Conservation (phyloP, 2,329 filamentous ascomycete genomes). For the Truncatella angustata region DNA sequence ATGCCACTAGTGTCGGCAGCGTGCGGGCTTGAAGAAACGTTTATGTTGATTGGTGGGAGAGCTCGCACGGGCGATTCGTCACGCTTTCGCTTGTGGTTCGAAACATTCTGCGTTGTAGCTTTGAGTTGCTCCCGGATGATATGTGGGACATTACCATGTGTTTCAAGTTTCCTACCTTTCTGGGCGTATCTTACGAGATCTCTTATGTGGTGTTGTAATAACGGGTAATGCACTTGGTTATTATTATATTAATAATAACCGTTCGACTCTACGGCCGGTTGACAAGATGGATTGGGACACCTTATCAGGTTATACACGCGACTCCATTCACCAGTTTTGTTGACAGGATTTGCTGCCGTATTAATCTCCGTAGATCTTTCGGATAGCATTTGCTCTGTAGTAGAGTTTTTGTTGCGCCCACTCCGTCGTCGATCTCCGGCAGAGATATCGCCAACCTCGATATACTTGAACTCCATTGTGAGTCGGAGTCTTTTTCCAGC, state of each 20-base stretch:
- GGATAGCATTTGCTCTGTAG: background rate
- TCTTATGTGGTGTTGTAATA: background rate
- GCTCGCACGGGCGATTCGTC: background rate
- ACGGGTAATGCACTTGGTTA: background rate
- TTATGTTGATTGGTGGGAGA: background rate
- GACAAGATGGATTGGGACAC: background rate
- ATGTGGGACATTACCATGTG: background rate
- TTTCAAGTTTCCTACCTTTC: background rate
- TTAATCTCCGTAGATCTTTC: background rate
- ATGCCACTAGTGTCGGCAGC: background rate
- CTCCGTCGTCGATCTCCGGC: background rate
- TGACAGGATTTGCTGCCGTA: background rate
- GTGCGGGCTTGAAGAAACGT: background rate
- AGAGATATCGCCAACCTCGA: background rate
- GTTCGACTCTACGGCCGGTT: too few relatives aligned
- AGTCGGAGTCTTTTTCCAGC: background rate
- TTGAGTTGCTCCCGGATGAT: background rate
- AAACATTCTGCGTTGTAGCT: background rate
- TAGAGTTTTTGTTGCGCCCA: background rate
- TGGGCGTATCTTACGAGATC: background rate
- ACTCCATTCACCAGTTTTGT: background rate
- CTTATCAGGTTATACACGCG: background rate
- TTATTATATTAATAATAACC: too few relatives aligned
- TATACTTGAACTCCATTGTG: background rate
- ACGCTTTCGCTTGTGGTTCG: background rate